Evolutionary conservation across 2,329 filamentous ascomycete genomes (phyloP), one percentile per base, ranked within the genome.

Genomic region (Venturia oleaginea): DNA sequence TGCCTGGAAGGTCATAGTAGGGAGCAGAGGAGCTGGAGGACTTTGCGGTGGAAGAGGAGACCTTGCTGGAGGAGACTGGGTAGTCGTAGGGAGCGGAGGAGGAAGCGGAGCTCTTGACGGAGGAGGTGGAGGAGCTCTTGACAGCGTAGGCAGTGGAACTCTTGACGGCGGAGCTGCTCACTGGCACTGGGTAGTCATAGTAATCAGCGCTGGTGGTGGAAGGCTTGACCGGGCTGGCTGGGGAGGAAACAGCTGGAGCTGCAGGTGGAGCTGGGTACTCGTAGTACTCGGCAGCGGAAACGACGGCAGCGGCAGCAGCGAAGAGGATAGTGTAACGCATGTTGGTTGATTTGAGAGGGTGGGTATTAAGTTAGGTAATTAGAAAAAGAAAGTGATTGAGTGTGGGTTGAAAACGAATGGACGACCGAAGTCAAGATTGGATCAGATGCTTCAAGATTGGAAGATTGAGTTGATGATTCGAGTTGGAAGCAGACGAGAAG

Each of bases 401-500:
- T 72, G 70, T 60, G 65, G 59, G 51, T 70, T 70, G 66, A 70
- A 70, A 75, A 75, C 72, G 74, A 76, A 69, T 75, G 74, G 74
- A 76, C 74, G 73, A 75, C 73, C 73, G 72, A 72, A 73, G 74
- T 74, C 73, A 74, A 72, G 68, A 27, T 40, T 38, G 48, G 69
- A 71, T 62, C 55, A 64, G 59, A 60, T 46, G 74, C 70, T 73
- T 71, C 37, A 37, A 69, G 71, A 71, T 72, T 74, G 71, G 72
- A 73, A 72, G 70, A 24, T 57, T 57, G 51, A 65, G 69, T 68
- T 72, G 71, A 72, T 73, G 72, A 70, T 66, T 69, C 70, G 67
- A 66, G 59, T 69, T 69, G 66, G 43, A 62, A 15, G 4, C 10
- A 30, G 11, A 64, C 66, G 65, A 68, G 68, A 62, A 62, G 62